Evolutionary conservation across 805 yeast genomes (phyloP), one percentile per base, ranked within the genome.

Genomic region (Yarrowia sp.): DNA sequence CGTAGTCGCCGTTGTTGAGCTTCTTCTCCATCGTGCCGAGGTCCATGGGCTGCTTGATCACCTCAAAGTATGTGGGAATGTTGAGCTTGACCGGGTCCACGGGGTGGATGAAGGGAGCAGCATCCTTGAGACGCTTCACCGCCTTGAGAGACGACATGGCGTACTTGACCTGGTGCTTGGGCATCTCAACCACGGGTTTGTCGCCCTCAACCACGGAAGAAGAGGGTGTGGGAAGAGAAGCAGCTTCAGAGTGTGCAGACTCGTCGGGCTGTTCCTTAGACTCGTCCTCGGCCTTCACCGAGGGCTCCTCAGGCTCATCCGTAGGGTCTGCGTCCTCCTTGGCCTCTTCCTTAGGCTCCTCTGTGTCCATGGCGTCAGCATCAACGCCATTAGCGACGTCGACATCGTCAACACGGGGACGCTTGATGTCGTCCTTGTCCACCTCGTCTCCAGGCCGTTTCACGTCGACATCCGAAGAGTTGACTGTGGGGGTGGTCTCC

Each of bases 1-100:
- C 88, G 76, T 92, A 95, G 1, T 90, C 92, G 72, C 86, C 84
- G 8, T 75, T 84, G 44, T 74, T 80, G 43, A 92, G 77, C 76
- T 92, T 93, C 71, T 83, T 84, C 76, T 95, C 99, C 69, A 95
- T 89, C 1, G 98, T 91, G 3, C 92, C 83, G 38, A 95, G 79
- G 75, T 93, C 98, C 98, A 95, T 95, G 43, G 99, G 99, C 71
- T 87, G 81, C 68, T 84, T 81, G 71, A 95, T 86, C 72, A 84
- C 86, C 71, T 91, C 92, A 75, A 87, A 90, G 75, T 95, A 95
- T 68, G 89, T 85, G 3, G 99, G 99, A 65, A 95, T 89, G 72
- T 92, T 91, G 67, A 91, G 83, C 73, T 90, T 91, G 57, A 88
- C 87, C 3, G 84, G 89, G 74, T 95, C 98, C 18, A 95, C 99